phyloP scores from a whole-genome alignment of 176 grass and related monocot genomes.

The Oryza punctata region DNA sequence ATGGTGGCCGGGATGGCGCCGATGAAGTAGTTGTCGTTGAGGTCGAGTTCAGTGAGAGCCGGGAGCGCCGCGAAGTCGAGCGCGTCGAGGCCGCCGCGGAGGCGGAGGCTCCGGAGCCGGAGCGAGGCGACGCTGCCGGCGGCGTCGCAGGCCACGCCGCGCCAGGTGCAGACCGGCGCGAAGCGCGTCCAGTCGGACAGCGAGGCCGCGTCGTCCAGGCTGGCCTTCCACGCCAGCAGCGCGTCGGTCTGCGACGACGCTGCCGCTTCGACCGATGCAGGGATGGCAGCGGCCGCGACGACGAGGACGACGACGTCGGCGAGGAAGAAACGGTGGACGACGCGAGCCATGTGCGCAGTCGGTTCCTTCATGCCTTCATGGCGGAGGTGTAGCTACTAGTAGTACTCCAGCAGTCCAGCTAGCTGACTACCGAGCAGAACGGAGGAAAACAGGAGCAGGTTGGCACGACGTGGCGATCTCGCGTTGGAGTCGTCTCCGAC shows the following conservation, averaged over 20 bases:
- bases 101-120: constrained; percentile 23
- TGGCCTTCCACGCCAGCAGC: constrained; percentile 68
- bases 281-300: background rate
- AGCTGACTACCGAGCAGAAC: too few species aligned
- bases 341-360: too few species aligned
- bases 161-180: constrained; percentile 53
- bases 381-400: too few species aligned
- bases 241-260: constrained; percentile 36
- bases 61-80: constrained; percentile 49
- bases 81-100: constrained; percentile 43
- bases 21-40: constrained; percentile 52
- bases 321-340: too few species aligned
- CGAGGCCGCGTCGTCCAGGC: constrained; percentile 24
- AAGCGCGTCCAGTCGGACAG: constrained; percentile 51
- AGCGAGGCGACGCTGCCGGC: constrained; percentile 41
- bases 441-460: too few species aligned
- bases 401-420: too few species aligned
- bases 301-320: too few species aligned
- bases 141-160: constrained; percentile 47
- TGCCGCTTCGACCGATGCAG: background rate
- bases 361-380: too few species aligned
- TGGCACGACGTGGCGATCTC: too few species aligned
- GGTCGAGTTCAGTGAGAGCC: constrained; percentile 46
- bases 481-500: too few species aligned
- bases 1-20: constrained; percentile 61